Percentiles rank a stretch among this genome's conserved stretches.
Conservation (phyloP, 2,329 filamentous ascomycete genomes). For the Thelonectria blattea region DNA sequence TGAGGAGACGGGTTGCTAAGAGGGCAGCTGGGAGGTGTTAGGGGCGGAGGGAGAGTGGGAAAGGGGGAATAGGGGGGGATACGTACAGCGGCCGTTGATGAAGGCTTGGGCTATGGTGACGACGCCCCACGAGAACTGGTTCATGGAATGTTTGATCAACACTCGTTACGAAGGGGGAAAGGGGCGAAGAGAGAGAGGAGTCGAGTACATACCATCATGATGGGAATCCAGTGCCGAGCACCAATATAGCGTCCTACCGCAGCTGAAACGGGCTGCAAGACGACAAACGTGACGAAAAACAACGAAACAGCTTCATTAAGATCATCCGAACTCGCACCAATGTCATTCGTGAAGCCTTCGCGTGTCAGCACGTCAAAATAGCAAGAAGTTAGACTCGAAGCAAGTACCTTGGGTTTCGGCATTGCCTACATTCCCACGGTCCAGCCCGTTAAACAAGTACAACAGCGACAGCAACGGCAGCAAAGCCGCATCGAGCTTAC, state of each 20-base stretch:
- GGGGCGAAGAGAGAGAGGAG: not conserved
- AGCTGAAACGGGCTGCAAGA: conserved; percentile 35
- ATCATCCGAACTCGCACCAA: conserved; percentile 36
- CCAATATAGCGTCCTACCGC: conserved; percentile 37
- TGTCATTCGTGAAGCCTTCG: conserved; percentile 37
- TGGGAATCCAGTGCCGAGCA: conserved; percentile 37
- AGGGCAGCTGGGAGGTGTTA: conserved; percentile 30
- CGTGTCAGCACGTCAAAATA: not conserved
- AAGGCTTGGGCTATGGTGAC: conserved; percentile 37
- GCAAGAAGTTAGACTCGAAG: no score
- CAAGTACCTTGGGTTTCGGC: conserved; percentile 45
- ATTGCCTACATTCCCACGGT: conserved; percentile 50
- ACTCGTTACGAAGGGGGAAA: not conserved
- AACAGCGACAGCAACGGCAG: conserved; percentile 48
- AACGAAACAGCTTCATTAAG: conserved; percentile 38
- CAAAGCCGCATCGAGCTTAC: conserved; percentile 45
- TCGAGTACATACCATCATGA: conserved; percentile 39
- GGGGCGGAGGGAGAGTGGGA: not conserved
- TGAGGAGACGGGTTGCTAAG: conserved; percentile 36
- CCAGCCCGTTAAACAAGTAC: conserved; percentile 50
- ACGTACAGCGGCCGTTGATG: conserved; percentile 35
- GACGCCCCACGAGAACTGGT: conserved; percentile 35
- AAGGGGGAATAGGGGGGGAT: not conserved
- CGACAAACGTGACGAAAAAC: conserved; percentile 38
- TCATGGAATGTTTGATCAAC: not conserved